Evolutionary conservation across 108 stramenopile genomes (phyloP).

Genomic region (Pseudonitzschia delicatissima): DNA sequence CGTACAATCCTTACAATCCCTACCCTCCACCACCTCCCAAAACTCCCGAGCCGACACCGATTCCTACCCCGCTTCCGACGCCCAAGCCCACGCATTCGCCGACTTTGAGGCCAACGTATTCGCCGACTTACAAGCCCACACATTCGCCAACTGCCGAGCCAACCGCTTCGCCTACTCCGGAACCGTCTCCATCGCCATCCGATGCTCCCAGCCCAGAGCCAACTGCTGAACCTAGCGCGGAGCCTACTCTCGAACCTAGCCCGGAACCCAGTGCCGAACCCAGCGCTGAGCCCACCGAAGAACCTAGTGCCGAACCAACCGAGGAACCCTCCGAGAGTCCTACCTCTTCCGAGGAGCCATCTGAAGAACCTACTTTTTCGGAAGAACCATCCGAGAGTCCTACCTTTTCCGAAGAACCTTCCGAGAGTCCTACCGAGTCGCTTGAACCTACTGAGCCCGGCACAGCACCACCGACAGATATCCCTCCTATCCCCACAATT

Average conservation of each 20-base stretch:
- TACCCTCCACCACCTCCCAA: neutral
- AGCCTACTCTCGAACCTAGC: neutral
- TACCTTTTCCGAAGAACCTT: neutral
- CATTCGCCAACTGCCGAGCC: neutral
- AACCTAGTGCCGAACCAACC: neutral
- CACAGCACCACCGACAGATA: neutral
- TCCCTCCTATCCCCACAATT: neutral
- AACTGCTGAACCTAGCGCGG: neutral
- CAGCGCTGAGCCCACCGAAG: neutral
- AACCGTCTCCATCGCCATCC: neutral
- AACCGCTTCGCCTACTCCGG: neutral
- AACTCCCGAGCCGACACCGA: neutral
- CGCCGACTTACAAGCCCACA: neutral
- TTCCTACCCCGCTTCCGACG: neutral
- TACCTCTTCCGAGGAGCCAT: constrained; percentile 1
- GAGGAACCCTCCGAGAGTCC: constrained; percentile 6
- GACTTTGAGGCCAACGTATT: neutral
- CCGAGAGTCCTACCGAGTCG: neutral
- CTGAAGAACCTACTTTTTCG: neutral
- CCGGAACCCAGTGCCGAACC: neutral
- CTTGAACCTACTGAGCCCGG: neutral
- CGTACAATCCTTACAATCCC: no score
- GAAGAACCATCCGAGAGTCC: constrained; percentile 11
- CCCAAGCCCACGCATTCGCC: neutral
- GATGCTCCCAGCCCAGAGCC: neutral